Evolutionary conservation across 139 green algal genomes (phyloP), one percentile per base, ranked within the genome.

Genomic region (Auxenochlorella protothecoides): DNA sequence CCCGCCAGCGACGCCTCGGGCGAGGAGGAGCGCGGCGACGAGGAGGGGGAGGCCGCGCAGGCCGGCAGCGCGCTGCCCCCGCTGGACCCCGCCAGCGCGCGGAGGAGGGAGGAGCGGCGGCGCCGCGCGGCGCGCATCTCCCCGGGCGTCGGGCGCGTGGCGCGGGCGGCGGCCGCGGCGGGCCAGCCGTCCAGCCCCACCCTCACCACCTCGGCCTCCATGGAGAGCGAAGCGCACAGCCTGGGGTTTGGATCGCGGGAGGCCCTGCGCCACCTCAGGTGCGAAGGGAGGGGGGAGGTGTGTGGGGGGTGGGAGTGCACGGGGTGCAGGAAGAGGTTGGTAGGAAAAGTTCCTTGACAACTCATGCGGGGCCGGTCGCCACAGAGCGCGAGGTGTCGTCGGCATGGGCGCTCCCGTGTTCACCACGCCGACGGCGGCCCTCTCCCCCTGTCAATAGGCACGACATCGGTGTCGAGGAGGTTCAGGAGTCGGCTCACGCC

Each of bases 181-280:
- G 27, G 27, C 27, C 27, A 44, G 27, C 27, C 27, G 27, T 44
- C 27, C 27, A 44, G 27, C 27, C 27, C 27, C 27, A 44, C 27
- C 27, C 27, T 44, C 27, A 44, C 27, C 27, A 44, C 66, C 10
- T 68, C 67, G 3, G 61, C 67, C 9, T 76, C 69, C 61, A 51
- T 76, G 3, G 75, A 80, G 54, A 69, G 55, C 52, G 75, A 80
- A 11, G 74, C 73, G 54, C 63, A 72, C 14, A 73, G 64, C 57
- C 59, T 80, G 11, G 75, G 75, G 3, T 80, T 80, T 63, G 59
- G 59, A 52, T 59, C 59, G 59, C 68, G 75, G 0, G 68, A 80
- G 59, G 75, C 70, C 5, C 54, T 80, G 59, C 53, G 12, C 11
- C 53, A 73, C 6, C 67, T 78, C 9, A 72, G 72, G 72, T 76